A percentile compares a stretch with the other conserved stretches of the same genome.
phyloP scores from a whole-genome alignment of 2,329 filamentous ascomycete species.

The Hypoxylon sp. region DNA sequence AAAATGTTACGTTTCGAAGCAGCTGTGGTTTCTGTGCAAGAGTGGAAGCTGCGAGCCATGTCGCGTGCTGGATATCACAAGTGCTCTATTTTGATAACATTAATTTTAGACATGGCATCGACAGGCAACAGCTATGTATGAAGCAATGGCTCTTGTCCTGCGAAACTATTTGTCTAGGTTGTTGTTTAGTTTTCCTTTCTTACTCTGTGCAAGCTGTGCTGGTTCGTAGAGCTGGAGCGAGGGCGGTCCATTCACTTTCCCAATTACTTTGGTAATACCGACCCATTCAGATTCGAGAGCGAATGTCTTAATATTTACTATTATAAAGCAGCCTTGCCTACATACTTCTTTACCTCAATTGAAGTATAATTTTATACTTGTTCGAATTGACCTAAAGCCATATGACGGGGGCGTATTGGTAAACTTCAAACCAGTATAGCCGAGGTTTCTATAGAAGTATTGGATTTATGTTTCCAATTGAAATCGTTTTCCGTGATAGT shows the following conservation, averaged over 20 bases:
- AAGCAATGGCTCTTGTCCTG: not conserved
- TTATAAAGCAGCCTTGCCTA: not conserved
- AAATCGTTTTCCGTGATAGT: too few species aligned
- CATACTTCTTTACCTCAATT: not conserved
- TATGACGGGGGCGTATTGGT: not conserved
- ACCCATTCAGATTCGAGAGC: not conserved
- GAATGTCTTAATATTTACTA: not conserved
- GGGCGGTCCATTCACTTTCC: not conserved
- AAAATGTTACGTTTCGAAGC: not conserved
- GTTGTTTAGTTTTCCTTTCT: not conserved
- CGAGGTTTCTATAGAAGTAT: not conserved
- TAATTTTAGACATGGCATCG: not conserved
- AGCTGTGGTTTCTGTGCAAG: not conserved
- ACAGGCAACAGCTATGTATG: conserved; percentile 12
- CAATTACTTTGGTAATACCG: not conserved
- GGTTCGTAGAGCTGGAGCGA: not conserved
- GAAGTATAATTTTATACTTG: not conserved
- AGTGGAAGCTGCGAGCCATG: conserved; percentile 9
- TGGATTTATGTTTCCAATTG: not conserved
- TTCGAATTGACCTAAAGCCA: not conserved
- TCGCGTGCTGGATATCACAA: not conserved
- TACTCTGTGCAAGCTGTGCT: not conserved
- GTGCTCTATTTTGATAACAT: conserved; percentile 3
- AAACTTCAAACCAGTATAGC: not conserved
- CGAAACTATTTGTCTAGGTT: not conserved